Conservation (phyloP, 257 asterid genomes). For the Solanum arcanum region DNA sequence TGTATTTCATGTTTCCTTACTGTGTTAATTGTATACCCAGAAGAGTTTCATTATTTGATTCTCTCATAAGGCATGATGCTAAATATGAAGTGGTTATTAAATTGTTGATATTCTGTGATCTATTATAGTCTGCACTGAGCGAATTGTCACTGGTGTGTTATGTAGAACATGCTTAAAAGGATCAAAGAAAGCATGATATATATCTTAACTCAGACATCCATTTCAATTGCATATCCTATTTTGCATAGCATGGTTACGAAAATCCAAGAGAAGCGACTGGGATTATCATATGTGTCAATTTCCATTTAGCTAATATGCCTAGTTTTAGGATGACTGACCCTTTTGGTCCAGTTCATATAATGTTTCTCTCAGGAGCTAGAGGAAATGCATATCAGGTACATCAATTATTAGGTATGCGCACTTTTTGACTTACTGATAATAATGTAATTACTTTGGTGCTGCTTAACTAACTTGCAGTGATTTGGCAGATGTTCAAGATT, state of each 20-base stretch:
- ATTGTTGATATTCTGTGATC: background rate
- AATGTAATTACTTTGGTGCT: background rate
- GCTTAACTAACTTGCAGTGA: background rate
- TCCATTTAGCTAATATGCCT: background rate
- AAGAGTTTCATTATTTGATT: background rate
- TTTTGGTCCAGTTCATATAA: background rate
- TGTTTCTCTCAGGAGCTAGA: background rate
- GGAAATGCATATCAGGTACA: background rate
- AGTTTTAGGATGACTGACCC: background rate
- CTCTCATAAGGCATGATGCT: background rate
- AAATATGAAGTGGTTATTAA: background rate
- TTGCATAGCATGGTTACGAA: background rate
- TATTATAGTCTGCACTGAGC: background rate
- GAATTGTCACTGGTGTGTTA: background rate
- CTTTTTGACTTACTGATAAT: background rate
- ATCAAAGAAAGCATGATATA: background rate
- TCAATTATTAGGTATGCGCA: background rate
- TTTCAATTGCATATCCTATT: background rate
- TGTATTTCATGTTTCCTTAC: constrained; percentile 5
- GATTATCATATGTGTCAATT: background rate
- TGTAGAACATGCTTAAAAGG: background rate
- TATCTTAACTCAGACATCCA: background rate
- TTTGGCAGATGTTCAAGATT: background rate
- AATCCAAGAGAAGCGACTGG: background rate
- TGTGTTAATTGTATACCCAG: background rate